Percentiles rank a stretch among this genome's conserved stretches.
phyloP scores from a whole-genome alignment of 2,329 filamentous ascomycete genomes.

The Fusarium domesticum region DNA sequence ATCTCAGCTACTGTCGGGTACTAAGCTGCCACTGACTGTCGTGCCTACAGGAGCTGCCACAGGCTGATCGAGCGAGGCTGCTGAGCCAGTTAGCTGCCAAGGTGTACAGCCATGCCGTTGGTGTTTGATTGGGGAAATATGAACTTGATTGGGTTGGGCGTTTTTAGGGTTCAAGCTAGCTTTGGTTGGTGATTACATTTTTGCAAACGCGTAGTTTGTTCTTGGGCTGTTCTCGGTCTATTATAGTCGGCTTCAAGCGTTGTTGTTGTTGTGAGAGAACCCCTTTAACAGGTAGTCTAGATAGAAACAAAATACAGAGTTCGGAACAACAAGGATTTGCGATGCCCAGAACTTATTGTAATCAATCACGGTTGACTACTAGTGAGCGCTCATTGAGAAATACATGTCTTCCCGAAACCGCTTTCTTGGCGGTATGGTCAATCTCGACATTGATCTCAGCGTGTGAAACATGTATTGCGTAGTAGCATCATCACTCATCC shows the following conservation, averaged over 20 bases:
- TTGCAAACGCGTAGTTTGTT: too few relatives aligned
- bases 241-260: not conserved
- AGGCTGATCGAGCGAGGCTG: conserved; percentile 74
- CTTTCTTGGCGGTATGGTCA: too few relatives aligned
- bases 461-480: too few relatives aligned
- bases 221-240: too few relatives aligned
- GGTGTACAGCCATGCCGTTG: conserved; percentile 78
- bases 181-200: not conserved
- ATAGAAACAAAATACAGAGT: not conserved
- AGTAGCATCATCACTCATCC: not conserved
- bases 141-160: conserved; percentile 8
- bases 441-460: too few relatives aligned
- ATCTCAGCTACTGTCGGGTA: conserved; percentile 14
- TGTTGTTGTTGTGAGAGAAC: not conserved
- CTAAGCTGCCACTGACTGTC: conserved; percentile 5
- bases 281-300: not conserved
- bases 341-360: not conserved
- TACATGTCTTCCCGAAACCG: too few relatives aligned
- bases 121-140: conserved; percentile 38
- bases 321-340: not conserved
- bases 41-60: conserved; percentile 73
- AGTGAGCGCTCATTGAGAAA: too few relatives aligned
- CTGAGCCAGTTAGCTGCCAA: conserved; percentile 81
- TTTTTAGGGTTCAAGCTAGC: conserved; percentile 12
- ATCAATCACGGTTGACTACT: too few relatives aligned